phyloP scores from a whole-genome alignment of 2,329 filamentous ascomycete species.

The Blastomyces parvus region DNA sequence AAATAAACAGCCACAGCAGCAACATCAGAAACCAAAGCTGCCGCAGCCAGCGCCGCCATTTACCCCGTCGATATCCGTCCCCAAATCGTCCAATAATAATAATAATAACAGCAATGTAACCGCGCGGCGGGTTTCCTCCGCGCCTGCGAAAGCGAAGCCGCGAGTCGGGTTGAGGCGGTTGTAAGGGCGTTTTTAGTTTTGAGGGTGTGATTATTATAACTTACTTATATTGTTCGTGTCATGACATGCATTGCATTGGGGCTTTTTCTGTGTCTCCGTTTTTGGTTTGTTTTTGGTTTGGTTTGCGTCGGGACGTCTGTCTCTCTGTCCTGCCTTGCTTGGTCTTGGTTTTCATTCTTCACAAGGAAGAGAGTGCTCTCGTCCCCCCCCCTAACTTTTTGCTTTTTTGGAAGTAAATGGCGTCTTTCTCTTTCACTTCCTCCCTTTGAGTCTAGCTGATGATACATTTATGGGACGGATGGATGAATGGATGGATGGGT shows the following conservation, averaged over 20 bases:
- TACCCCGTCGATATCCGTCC: not conserved
- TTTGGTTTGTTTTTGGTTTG: too few species aligned
- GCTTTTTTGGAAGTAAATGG: not conserved
- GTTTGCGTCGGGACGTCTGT: too few species aligned
- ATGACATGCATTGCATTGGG: too few species aligned
- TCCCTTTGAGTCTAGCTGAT: not conserved
- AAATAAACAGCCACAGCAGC: too few species aligned
- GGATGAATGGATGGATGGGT: not conserved
- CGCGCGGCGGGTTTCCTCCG: constrained; percentile 20
- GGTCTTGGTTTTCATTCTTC: too few species aligned
- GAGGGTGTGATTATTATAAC: too few species aligned
- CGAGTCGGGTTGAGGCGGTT: constrained; percentile 30
- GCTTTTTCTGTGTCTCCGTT: too few species aligned
- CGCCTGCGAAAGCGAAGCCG: constrained; percentile 24
- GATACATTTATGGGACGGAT: not conserved
- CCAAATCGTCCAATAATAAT: not conserved
- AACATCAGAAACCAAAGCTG: not conserved
- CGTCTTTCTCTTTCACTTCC: not conserved
- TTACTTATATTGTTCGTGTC: too few species aligned
- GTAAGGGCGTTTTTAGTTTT: constrained; percentile 14
- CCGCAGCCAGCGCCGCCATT: not conserved
- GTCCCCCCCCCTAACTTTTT: not conserved
- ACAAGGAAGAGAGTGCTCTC: too few species aligned
- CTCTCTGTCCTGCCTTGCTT: too few species aligned
- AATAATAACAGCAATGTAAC: constrained; percentile 5